phyloP scores from a whole-genome alignment of 106 monocot species.

The Agapanthus africanus region DNA sequence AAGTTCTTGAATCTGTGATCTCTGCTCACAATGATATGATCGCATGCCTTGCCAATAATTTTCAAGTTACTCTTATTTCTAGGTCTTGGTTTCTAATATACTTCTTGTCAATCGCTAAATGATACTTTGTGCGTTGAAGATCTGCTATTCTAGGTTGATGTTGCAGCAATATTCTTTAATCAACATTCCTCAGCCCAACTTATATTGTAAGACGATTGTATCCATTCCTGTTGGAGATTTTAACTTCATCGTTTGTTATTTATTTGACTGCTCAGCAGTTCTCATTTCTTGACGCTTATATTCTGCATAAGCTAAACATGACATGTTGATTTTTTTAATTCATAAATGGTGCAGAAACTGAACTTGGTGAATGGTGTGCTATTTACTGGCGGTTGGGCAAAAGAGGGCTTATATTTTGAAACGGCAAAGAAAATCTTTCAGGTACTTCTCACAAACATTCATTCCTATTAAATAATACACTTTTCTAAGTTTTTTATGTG shows the following conservation, averaged over 20 bases:
- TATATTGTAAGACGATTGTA: no score
- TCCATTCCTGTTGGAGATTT: background rate
- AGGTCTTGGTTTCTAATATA: background rate
- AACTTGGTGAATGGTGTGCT: slow-evolving; percentile 72
- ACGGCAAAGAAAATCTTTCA: slow-evolving; percentile 45
- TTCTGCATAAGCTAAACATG: background rate
- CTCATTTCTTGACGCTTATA: background rate
- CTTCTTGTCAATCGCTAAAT: no score
- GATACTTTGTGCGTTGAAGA: no score
- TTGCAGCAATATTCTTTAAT: no score
- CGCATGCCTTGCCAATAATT: no score
- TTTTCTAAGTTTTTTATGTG: background rate
- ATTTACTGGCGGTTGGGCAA: slow-evolving; percentile 75
- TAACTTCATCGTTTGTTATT: background rate
- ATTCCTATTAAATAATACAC: background rate
- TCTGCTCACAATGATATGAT: no score
- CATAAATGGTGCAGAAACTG: slow-evolving; percentile 47
- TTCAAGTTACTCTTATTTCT: no score
- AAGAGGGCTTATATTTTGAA: slow-evolving; percentile 62
- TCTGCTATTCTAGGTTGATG: no score
- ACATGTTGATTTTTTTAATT: background rate
- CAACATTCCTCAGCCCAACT: no score
- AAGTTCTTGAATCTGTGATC: no score
- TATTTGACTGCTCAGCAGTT: background rate
- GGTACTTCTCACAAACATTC: slow-evolving; percentile 21